These are phyloP conservation scores for Blastomyces gilchristii DNA, from an alignment of 2,329 filamentous ascomycete species.

Conservation along the genomic window DNA sequence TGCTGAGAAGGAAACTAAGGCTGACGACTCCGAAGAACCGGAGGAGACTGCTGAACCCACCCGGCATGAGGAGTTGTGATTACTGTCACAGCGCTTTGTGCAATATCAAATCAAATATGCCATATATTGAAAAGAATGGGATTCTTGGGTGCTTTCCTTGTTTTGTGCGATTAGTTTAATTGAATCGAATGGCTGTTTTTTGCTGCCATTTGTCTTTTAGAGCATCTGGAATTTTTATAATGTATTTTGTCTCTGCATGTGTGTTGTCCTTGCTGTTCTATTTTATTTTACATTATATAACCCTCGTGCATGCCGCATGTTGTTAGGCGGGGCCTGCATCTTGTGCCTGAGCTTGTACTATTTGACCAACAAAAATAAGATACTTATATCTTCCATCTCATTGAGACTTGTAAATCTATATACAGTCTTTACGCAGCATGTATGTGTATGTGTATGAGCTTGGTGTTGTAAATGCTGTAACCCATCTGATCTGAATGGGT, in stretches of 20 bases:
- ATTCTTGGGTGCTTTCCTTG: not conserved
- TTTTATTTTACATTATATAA: not conserved
- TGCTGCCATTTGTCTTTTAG: not conserved
- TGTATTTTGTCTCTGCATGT: not conserved
- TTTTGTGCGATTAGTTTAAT: not conserved
- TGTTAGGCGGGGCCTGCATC: not conserved
- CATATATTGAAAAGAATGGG: not conserved
- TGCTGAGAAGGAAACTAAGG: conserved; percentile 1
- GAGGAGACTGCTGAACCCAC: conserved; percentile 18
- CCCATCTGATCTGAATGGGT: no score
- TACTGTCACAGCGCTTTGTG: not conserved
- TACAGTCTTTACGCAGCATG: no score
- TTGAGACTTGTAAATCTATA: no score
- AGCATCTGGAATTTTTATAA: not conserved
- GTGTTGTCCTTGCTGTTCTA: not conserved
- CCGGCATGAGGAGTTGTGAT: conserved; percentile 34
- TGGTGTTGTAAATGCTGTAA: no score
- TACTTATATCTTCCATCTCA: no score
- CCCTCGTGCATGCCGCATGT: not conserved
- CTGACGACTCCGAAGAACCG: conserved; percentile 8
- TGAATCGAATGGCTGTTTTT: not conserved
- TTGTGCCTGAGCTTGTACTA: not conserved
- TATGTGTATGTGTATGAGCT: no score
- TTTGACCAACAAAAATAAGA: not conserved
- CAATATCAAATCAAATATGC: not conserved